Conservation (phyloP, 257 asterid genomes). For the Thymus quinquecostatus region DNA sequence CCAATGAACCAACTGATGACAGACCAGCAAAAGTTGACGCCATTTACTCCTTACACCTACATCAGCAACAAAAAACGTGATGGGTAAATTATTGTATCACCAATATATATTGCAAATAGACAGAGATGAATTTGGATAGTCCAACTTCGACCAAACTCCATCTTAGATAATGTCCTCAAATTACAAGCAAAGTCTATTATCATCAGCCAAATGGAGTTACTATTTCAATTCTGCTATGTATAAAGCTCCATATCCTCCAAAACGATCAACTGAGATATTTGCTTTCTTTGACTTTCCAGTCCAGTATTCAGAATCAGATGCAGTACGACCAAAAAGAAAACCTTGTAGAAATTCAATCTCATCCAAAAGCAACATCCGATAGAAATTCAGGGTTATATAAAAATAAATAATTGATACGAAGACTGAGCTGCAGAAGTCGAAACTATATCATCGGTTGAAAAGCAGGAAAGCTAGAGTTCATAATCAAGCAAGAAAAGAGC, state of each 20-base stretch:
- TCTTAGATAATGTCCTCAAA: not conserved
- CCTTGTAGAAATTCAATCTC: not conserved
- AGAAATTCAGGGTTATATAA: not conserved
- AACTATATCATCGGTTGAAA: not conserved
- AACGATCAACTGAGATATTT: not conserved
- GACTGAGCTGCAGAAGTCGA: not conserved
- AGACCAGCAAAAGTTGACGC: constrained; percentile 76
- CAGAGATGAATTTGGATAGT: not conserved
- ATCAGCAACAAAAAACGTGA: not conserved
- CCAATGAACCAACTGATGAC: constrained; percentile 75
- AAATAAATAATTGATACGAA: not conserved
- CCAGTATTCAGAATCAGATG: not conserved
- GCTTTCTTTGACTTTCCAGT: not conserved
- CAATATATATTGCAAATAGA: constrained; percentile 5
- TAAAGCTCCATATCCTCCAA: not conserved
- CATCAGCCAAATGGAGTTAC: not conserved
- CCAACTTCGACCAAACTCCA: not conserved
- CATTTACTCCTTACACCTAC: constrained; percentile 54
- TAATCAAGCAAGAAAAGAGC: not conserved
- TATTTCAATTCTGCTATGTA: not conserved
- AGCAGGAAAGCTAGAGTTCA: not conserved
- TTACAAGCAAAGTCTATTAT: not conserved
- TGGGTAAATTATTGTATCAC: not conserved
- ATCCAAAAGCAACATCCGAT: not conserved
- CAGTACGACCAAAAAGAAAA: not conserved